Evolutionary conservation across 495 filamentous ascomycete genomes (phyloP).

Genomic region (Xylaria sp.): DNA sequence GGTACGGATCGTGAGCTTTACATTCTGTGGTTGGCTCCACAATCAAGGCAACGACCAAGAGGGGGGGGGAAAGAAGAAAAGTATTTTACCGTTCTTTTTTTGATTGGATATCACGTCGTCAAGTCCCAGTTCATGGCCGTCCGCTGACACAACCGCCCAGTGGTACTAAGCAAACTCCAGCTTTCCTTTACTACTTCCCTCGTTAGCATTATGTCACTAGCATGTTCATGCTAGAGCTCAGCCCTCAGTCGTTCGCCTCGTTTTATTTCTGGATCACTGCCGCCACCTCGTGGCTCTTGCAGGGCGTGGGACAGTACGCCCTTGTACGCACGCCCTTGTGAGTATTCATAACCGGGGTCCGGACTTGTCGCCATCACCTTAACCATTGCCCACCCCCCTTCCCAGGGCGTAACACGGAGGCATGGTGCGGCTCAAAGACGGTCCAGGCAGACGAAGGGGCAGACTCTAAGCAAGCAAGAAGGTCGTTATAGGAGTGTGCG

Average conservation of each 20-base stretch:
- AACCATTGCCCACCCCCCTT: background rate
- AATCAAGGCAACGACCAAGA: slow-evolving; percentile 13
- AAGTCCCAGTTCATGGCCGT: background rate
- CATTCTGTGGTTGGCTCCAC: background rate
- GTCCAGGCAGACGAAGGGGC: background rate
- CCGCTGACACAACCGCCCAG: background rate
- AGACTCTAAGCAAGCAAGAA: background rate
- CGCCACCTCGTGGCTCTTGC: background rate
- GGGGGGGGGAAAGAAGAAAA: background rate
- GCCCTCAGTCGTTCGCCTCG: slow-evolving; percentile 4
- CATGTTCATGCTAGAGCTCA: background rate
- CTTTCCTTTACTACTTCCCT: background rate
- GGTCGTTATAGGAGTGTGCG: background rate
- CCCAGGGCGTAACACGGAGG: background rate
- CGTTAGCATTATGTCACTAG: background rate
- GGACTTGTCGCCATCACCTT: background rate
- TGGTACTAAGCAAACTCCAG: too few species aligned
- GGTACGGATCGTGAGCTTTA: background rate
- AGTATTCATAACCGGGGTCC: background rate
- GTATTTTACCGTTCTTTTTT: background rate
- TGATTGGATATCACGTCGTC: background rate
- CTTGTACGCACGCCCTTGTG: background rate
- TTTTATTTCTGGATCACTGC: background rate
- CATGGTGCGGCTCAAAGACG: background rate
- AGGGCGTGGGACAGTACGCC: background rate